phyloP scores from a whole-genome alignment of 495 filamentous ascomycete species.

The Penicillium parvum region DNA sequence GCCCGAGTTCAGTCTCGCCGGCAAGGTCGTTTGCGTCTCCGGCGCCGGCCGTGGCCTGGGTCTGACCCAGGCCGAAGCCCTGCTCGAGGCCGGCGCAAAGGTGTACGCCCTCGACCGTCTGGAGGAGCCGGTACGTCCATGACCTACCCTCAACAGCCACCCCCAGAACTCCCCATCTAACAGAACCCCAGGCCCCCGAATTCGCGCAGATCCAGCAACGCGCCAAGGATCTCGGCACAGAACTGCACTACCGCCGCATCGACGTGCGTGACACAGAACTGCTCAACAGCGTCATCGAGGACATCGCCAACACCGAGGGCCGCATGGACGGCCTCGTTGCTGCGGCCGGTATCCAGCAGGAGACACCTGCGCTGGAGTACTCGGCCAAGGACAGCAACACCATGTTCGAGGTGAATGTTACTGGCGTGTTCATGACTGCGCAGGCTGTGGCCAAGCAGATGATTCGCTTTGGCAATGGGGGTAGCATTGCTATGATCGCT shows the following conservation, averaged over 20 bases:
- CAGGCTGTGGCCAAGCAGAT: slow-evolving; percentile 70
- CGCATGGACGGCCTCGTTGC: slow-evolving; percentile 74
- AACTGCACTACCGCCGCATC: slow-evolving; percentile 72
- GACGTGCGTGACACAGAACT: slow-evolving; percentile 75
- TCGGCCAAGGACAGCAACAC: slow-evolving; percentile 58
- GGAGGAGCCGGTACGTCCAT: slow-evolving; percentile 38
- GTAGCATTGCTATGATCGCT: slow-evolving; percentile 70
- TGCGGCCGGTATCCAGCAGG: slow-evolving; percentile 69
- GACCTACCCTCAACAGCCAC: not conserved
- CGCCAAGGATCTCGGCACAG: slow-evolving; percentile 64
- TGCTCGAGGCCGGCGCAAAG: slow-evolving; percentile 76
- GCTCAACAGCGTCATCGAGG: slow-evolving; percentile 61
- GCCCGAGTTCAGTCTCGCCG: slow-evolving; percentile 74
- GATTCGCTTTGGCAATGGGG: slow-evolving; percentile 65
- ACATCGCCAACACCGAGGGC: slow-evolving; percentile 66
- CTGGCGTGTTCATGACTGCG: slow-evolving; percentile 71
- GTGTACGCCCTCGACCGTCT: slow-evolving; percentile 48
- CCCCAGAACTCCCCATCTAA: slow-evolving; percentile 38
- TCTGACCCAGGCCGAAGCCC: slow-evolving; percentile 70
- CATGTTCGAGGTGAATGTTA: slow-evolving; percentile 75
- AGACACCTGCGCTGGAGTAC: slow-evolving; percentile 67
- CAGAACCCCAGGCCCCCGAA: slow-evolving; percentile 40
- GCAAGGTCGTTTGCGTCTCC: slow-evolving; percentile 73
- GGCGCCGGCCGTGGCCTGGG: slow-evolving; percentile 78
- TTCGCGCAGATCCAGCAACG: slow-evolving; percentile 61